Percentiles rank a stretch among this genome's conserved stretches.
These are phyloP conservation scores for Ochromonas danica DNA, from an alignment of 108 stramenopile genomes.

Conservation along the genomic window DNA sequence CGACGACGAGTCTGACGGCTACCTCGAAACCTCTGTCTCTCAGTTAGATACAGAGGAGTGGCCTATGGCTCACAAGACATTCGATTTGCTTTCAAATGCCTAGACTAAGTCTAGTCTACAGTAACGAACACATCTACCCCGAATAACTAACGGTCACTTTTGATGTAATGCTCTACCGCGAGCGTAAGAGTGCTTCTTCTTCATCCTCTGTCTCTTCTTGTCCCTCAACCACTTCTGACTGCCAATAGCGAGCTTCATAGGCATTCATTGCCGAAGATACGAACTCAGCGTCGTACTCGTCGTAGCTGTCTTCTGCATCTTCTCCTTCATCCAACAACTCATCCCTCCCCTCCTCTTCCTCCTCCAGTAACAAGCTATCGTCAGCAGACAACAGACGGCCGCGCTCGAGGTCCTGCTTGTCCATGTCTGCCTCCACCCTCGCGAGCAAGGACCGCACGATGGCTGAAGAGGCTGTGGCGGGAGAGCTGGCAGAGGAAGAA, in stretches of 20 bases:
- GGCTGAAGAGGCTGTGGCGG: neutral
- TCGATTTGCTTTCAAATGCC: too few species aligned
- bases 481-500: neutral
- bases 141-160: too few species aligned
- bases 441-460: neutral
- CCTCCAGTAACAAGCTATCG: neutral
- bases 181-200: neutral
- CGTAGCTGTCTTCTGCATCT: neutral
- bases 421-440: neutral
- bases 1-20: neutral
- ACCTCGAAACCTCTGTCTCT: neutral
- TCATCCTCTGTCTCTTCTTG: neutral
- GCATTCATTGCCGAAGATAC: neutral
- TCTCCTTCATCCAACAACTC: neutral
- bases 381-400: neutral
- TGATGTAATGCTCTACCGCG: neutral
- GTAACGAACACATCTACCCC: too few species aligned
- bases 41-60: neutral
- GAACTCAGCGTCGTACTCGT: slow-evolving; percentile 1
- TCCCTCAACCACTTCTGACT: neutral
- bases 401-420: neutral
- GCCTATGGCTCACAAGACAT: too few species aligned
- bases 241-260: neutral
- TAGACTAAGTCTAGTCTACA: too few species aligned
- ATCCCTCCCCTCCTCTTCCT: neutral